These are phyloP conservation scores for Arachnomyces sp. DNA, from an alignment of 2,329 filamentous ascomycete genomes.

Conservation along the genomic window DNA sequence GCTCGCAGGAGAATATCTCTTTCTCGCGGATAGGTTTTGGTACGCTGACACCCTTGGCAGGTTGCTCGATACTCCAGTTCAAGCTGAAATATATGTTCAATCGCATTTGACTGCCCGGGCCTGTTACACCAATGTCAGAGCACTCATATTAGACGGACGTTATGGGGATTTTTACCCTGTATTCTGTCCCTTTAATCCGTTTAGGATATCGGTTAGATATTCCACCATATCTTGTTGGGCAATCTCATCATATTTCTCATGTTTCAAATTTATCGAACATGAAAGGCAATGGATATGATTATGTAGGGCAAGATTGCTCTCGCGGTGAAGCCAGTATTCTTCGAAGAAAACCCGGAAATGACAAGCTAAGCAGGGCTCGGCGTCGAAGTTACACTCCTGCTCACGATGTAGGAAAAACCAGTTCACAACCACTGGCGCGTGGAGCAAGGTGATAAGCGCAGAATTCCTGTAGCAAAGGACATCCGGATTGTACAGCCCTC, in stretches of 20 bases:
- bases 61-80: too few species aligned
- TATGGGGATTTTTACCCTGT: neutral
- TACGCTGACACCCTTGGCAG: too few species aligned
- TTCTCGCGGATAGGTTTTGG: too few species aligned
- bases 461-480: slow-evolving; percentile 11
- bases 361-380: slow-evolving; percentile 5
- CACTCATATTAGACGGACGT: too few species aligned
- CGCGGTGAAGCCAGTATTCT: slow-evolving; percentile 6
- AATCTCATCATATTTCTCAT: neutral
- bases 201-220: slow-evolving; percentile 6
- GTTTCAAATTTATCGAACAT: slow-evolving; percentile 4
- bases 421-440: slow-evolving; percentile 9
- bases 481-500: slow-evolving; percentile 8
- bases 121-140: too few species aligned
- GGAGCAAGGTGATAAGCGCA: slow-evolving; percentile 7
- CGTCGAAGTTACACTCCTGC: neutral
- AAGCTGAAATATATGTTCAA: too few species aligned
- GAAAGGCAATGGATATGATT: neutral
- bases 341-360: slow-evolving; percentile 2
- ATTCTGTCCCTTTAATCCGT: slow-evolving; percentile 2
- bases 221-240: slow-evolving; percentile 9
- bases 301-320: neutral
- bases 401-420: slow-evolving; percentile 7
- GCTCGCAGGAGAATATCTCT: neutral
- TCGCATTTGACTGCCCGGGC: too few species aligned